Evolutionary conservation across 2,329 filamentous ascomycete genomes (phyloP).

Genomic region (Rutstroemia sp.): DNA sequence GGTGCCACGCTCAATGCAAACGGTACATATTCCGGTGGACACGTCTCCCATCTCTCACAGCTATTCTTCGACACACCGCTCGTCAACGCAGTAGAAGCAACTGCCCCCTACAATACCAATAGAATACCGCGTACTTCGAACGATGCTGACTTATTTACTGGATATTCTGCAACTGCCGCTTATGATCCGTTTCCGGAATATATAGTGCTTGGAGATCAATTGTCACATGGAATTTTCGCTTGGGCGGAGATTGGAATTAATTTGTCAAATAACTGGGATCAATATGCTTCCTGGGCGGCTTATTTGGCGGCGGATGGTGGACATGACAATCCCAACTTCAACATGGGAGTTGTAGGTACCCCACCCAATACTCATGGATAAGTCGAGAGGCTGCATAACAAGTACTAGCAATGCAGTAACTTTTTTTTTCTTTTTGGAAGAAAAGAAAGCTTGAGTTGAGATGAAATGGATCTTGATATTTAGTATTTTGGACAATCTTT

Average conservation of each 20-base stretch:
- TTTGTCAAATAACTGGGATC: conserved; percentile 9
- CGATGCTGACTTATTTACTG: conserved; percentile 39
- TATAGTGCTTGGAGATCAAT: conserved; percentile 45
- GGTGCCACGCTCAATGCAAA: conserved; percentile 26
- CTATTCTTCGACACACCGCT: conserved; percentile 58
- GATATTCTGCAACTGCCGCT: conserved; percentile 34
- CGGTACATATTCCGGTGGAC: conserved; percentile 43
- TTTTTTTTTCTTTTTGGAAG: too few relatives aligned
- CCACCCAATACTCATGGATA: background rate
- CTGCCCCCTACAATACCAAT: conserved; percentile 42
- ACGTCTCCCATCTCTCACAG: conserved; percentile 40
- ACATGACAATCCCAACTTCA: conserved; percentile 14
- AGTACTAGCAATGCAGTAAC: too few relatives aligned
- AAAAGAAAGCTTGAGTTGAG: too few relatives aligned
- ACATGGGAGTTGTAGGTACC: background rate
- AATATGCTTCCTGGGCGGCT: conserved; percentile 14
- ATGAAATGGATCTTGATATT: too few relatives aligned
- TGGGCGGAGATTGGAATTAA: conserved; percentile 43
- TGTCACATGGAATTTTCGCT: conserved; percentile 45
- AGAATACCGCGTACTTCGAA: conserved; percentile 41
- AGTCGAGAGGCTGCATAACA: background rate
- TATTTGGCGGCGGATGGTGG: conserved; percentile 14
- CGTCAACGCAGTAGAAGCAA: conserved; percentile 44
- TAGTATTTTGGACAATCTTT: too few relatives aligned
- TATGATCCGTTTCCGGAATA: conserved; percentile 51